These are phyloP conservation scores for Pestalotiopsis sp. DNA, from an alignment of 2,329 filamentous ascomycete species.

Conservation along the genomic window DNA sequence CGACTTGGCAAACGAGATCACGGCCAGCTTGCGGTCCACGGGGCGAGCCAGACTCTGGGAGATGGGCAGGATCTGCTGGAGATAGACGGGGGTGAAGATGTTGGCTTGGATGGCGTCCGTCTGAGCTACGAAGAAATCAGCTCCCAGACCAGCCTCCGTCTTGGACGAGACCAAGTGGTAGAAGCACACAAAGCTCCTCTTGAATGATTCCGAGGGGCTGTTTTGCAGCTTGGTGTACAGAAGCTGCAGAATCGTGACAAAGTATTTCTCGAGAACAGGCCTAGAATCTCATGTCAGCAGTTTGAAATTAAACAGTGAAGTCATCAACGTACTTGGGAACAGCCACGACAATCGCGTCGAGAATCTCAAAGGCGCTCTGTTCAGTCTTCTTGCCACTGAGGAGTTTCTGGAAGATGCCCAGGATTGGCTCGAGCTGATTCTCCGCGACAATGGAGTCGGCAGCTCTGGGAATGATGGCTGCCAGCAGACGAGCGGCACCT, in stretches of 20 bases:
- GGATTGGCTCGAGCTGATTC: conserved; percentile 81
- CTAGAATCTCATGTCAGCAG: conserved; percentile 37
- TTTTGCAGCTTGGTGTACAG: conserved; percentile 78
- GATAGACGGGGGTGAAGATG: conserved; percentile 84
- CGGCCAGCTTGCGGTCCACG: conserved; percentile 88
- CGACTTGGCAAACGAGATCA: conserved; percentile 91
- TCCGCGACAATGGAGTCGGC: conserved; percentile 72
- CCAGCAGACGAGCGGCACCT: conserved; percentile 81
- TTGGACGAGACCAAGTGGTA: conserved; percentile 88
- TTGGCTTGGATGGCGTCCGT: conserved; percentile 80
- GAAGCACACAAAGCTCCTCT: conserved; percentile 86
- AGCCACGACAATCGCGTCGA: conserved; percentile 76
- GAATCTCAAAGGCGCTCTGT: conserved; percentile 81
- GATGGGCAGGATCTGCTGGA: conserved; percentile 81
- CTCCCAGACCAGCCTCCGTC: conserved; percentile 78
- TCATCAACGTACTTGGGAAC: conserved; percentile 66
- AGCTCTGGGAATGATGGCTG: conserved; percentile 80
- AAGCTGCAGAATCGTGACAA: conserved; percentile 76
- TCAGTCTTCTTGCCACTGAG: conserved; percentile 83
- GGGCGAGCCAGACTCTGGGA: conserved; percentile 88
- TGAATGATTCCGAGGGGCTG: conserved; percentile 73
- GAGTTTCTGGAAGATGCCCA: conserved; percentile 96
- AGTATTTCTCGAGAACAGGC: conserved; percentile 71
- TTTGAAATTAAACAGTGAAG: conserved; percentile 1
- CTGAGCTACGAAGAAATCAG: conserved; percentile 87